Percentiles rank a stretch among this genome's conserved stretches.
These are phyloP conservation scores for Sphenostylis stenocarpa DNA, from an alignment of 306 rosid species.

Conservation along the genomic window DNA sequence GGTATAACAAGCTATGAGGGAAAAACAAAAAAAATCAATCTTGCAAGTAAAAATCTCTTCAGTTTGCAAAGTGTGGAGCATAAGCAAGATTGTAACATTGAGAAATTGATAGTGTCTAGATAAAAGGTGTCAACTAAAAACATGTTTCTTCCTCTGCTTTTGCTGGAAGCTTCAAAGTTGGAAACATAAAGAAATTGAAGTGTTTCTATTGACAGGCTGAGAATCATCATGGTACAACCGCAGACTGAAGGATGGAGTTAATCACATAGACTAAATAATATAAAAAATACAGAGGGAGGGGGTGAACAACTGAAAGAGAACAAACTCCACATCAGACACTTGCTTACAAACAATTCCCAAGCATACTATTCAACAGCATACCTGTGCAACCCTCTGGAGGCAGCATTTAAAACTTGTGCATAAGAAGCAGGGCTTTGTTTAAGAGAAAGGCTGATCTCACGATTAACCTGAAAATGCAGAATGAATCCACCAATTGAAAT, in stretches of 20 bases:
- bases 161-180: constrained; percentile 13
- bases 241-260: not conserved
- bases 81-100: not conserved
- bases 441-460: constrained; percentile 55
- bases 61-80: constrained; percentile 12
- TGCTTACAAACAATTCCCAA: constrained; percentile 18
- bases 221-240: not conserved
- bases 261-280: not conserved
- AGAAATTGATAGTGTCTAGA: constrained; percentile 12
- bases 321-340: constrained; percentile 17
- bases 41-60: constrained; percentile 2
- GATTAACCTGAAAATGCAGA: constrained; percentile 66
- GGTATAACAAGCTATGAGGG: not conserved
- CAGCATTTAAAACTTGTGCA: constrained; percentile 61
- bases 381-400: constrained; percentile 93
- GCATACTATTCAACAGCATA: constrained; percentile 31
- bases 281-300: too few relatives aligned
- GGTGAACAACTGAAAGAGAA: constrained; percentile 13
- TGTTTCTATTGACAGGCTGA: constrained; percentile 2
- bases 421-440: constrained; percentile 81
- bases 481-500: constrained; percentile 29
- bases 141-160: constrained; percentile 9
- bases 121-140: constrained; percentile 6
- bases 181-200: constrained; percentile 6
- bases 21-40: constrained; percentile 18